Conservation (phyloP, 805 yeast species). For the Starmerella scarabaei region DNA sequence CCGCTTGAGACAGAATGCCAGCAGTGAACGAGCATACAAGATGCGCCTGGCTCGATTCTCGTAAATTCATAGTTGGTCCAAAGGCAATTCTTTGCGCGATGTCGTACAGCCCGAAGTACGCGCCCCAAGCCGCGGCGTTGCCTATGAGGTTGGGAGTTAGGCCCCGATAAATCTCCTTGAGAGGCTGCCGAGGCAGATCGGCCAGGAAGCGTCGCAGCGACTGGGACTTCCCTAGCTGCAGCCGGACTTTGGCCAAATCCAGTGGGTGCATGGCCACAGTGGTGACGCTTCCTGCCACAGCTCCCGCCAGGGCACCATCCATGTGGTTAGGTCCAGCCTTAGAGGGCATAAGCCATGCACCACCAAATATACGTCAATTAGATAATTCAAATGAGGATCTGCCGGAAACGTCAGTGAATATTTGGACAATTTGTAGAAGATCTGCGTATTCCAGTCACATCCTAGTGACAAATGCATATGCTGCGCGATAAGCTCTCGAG, state of each 20-base stretch:
- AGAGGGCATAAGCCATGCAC: too few species aligned
- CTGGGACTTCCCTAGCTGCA: slow-evolving; percentile 45
- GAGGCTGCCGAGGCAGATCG: slow-evolving; percentile 7
- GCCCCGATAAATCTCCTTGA: slow-evolving; percentile 52
- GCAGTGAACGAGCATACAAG: slow-evolving; percentile 50
- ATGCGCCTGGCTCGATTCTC: slow-evolving; percentile 6
- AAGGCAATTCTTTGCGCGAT: slow-evolving; percentile 11
- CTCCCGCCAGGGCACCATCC: slow-evolving; percentile 20
- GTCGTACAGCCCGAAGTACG: slow-evolving; percentile 70
- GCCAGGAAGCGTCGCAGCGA: slow-evolving; percentile 6
- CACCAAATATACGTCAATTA: too few species aligned
- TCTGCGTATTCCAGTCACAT: too few species aligned
- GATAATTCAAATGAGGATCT: too few species aligned
- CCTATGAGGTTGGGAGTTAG: slow-evolving; percentile 70
- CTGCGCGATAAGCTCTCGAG: too few species aligned
- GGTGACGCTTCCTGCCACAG: slow-evolving; percentile 48
- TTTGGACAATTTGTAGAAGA: too few species aligned
- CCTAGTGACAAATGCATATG: too few species aligned
- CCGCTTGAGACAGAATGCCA: slow-evolving; percentile 58
- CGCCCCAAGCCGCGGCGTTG: slow-evolving; percentile 76
- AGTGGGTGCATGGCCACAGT: slow-evolving; percentile 80
- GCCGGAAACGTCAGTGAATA: too few species aligned
- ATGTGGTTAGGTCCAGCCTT: slow-evolving; percentile 5
- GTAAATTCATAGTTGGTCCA: slow-evolving; percentile 3
- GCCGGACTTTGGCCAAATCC: slow-evolving; percentile 69